These are phyloP conservation scores for Botryotinia globosa DNA, from an alignment of 2,329 filamentous ascomycete species.

Conservation along the genomic window DNA sequence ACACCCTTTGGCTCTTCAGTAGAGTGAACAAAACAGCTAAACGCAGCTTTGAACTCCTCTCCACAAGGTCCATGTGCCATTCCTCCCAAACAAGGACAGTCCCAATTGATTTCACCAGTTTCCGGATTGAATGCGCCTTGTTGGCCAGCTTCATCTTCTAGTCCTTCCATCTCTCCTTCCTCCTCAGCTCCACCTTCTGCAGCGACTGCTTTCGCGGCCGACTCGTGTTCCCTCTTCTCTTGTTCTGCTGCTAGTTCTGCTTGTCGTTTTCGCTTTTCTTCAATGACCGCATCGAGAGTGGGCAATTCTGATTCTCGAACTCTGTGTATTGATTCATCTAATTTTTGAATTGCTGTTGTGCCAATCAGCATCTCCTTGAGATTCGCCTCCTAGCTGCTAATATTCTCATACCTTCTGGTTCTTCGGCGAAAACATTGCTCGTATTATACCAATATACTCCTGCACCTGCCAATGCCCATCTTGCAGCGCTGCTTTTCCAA, in stretches of 20 bases:
- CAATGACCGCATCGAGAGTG: slow-evolving; percentile 65
- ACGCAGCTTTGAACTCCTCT: slow-evolving; percentile 90
- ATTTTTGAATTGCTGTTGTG: slow-evolving; percentile 36
- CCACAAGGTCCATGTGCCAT: slow-evolving; percentile 97
- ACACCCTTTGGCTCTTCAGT: slow-evolving; percentile 95
- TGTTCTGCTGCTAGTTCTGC: slow-evolving; percentile 33
- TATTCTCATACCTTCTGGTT: slow-evolving; percentile 64
- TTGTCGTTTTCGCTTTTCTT: slow-evolving; percentile 53
- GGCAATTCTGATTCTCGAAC: slow-evolving; percentile 52
- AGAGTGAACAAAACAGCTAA: slow-evolving; percentile 98
- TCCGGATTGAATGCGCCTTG: slow-evolving; percentile 97
- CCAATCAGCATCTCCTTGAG: slow-evolving; percentile 27
- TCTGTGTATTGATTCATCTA: slow-evolving; percentile 39
- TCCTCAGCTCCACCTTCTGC: slow-evolving; percentile 28
- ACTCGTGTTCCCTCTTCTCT: slow-evolving; percentile 27
- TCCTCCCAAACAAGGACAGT: slow-evolving; percentile 93
- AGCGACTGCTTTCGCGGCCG: slow-evolving; percentile 26
- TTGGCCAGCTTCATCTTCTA: slow-evolving; percentile 79
- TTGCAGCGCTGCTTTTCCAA: slow-evolving; percentile 73
- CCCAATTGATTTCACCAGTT: slow-evolving; percentile 99
- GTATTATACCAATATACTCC: slow-evolving; percentile 95
- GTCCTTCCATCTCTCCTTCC: slow-evolving; percentile 45
- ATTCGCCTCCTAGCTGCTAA: background rate
- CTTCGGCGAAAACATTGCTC: slow-evolving; percentile 80
- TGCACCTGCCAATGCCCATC: slow-evolving; percentile 73